Evolutionary conservation across 202 grass and related monocot genomes (phyloP).

Genomic region (Cymbopogon flexuosus): DNA sequence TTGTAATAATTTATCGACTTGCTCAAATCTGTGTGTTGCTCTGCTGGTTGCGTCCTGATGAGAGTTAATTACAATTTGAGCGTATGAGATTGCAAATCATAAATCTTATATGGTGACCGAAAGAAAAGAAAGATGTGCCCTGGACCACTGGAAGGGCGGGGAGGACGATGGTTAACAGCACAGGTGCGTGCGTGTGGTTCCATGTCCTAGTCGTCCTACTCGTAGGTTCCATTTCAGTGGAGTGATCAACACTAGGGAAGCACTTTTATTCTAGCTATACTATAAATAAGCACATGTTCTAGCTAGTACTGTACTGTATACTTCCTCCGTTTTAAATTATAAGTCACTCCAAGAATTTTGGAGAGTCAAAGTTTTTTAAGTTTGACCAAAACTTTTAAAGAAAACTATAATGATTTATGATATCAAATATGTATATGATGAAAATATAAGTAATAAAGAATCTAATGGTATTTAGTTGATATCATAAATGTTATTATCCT

Average conservation of each 20-base stretch:
- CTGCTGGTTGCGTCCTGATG: neutral
- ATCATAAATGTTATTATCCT: too few relatives aligned
- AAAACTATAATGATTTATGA: too few relatives aligned
- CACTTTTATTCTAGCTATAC: neutral
- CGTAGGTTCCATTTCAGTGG: neutral
- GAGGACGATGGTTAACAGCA: neutral
- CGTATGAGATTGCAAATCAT: neutral
- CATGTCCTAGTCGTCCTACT: neutral
- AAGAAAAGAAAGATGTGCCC: neutral
- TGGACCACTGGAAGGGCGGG: too few relatives aligned
- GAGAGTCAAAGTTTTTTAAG: too few relatives aligned
- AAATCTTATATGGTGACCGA: neutral
- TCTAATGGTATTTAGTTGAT: too few relatives aligned
- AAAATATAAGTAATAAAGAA: too few relatives aligned
- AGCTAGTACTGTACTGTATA: too few relatives aligned
- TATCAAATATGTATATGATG: too few relatives aligned
- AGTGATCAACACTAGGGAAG: neutral
- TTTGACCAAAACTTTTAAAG: too few relatives aligned
- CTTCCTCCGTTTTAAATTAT: too few relatives aligned
- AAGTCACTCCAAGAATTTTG: too few relatives aligned
- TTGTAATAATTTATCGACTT: conserved; percentile 35
- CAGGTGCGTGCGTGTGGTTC: neutral
- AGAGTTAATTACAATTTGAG: neutral
- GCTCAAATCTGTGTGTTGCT: conserved; percentile 3
- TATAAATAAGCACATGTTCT: too few relatives aligned